Percentiles rank a stretch among this genome's conserved stretches.
Conservation (phyloP, 345 rosid species). For the Orychophragmus violaceus region DNA sequence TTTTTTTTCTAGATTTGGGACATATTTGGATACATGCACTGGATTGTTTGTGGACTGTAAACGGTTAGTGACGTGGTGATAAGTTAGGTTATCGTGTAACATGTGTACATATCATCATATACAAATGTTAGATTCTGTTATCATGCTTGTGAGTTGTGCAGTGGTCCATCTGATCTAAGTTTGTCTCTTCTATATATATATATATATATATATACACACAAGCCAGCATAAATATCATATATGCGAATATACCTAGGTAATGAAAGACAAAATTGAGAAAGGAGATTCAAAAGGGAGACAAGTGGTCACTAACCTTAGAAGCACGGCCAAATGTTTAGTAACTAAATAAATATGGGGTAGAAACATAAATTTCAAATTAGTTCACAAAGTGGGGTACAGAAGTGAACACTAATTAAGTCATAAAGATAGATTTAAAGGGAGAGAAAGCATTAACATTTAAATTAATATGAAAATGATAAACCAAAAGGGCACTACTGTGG, state of each 20-base stretch:
- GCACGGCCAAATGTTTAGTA: conserved; percentile 13
- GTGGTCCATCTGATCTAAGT: conserved; percentile 17
- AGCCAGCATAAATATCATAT: not conserved
- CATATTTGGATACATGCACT: not conserved
- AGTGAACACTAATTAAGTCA: conserved; percentile 22
- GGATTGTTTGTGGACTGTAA: not conserved
- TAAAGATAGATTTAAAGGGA: conserved; percentile 20
- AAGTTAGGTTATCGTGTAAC: conserved; percentile 27
- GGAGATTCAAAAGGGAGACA: not conserved
- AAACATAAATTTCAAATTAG: conserved; percentile 3
- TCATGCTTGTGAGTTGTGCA: conserved; percentile 14
- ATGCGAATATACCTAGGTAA: not conserved
- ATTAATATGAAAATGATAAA: not conserved
- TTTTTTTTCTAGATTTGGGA: not conserved
- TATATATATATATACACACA: not conserved
- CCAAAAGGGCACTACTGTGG: not conserved
- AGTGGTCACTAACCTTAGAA: conserved; percentile 4
- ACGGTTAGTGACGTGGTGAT: conserved; percentile 13
- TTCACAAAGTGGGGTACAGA: conserved; percentile 25
- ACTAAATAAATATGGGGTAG: not conserved
- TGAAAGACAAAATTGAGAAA: not conserved
- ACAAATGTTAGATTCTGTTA: conserved; percentile 17
- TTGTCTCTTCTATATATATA: conserved; percentile 16
- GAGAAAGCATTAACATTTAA: not conserved
- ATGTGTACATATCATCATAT: conserved; percentile 15